phyloP scores from a whole-genome alignment of 2,329 filamentous ascomycete species.

The Penicillium sp. region DNA sequence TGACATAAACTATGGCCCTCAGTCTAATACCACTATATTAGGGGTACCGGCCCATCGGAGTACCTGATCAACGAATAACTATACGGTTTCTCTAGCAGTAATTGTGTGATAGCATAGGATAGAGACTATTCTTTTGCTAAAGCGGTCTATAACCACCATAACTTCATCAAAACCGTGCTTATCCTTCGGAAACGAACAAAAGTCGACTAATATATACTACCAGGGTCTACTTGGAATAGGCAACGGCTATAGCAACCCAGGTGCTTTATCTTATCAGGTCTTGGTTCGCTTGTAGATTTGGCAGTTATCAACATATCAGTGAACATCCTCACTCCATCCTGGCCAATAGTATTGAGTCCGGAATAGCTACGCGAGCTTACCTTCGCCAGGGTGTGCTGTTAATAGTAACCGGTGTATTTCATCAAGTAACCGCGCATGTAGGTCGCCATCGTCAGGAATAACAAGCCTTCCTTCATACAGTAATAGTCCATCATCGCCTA shows the following conservation, averaged over 20 bases:
- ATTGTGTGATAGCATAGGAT: constrained; percentile 4
- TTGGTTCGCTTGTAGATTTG: constrained; percentile 5
- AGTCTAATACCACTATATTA: constrained; percentile 12
- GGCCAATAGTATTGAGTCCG: too few species aligned
- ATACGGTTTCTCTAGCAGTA: neutral
- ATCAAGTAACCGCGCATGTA: neutral
- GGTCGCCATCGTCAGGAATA: neutral
- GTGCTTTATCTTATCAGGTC: neutral
- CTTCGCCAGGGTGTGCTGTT: too few species aligned
- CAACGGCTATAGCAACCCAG: constrained; percentile 8
- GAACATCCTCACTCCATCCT: neutral
- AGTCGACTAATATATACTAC: constrained; percentile 16
- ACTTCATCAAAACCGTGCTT: neutral
- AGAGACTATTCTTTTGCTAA: constrained; percentile 15
- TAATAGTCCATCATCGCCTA: neutral
- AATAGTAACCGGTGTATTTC: neutral
- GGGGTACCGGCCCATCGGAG: neutral
- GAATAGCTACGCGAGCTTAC: too few species aligned
- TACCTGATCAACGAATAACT: neutral
- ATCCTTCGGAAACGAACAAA: neutral
- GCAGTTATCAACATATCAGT: constrained; percentile 4
- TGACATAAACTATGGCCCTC: constrained; percentile 10
- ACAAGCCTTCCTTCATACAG: neutral
- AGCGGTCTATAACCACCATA: constrained; percentile 11
- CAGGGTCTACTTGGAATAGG: constrained; percentile 3